Evolutionary conservation across 371 early-diverging fungal species (phyloP).

Genomic region (Apophysomyces ossiformis): DNA sequence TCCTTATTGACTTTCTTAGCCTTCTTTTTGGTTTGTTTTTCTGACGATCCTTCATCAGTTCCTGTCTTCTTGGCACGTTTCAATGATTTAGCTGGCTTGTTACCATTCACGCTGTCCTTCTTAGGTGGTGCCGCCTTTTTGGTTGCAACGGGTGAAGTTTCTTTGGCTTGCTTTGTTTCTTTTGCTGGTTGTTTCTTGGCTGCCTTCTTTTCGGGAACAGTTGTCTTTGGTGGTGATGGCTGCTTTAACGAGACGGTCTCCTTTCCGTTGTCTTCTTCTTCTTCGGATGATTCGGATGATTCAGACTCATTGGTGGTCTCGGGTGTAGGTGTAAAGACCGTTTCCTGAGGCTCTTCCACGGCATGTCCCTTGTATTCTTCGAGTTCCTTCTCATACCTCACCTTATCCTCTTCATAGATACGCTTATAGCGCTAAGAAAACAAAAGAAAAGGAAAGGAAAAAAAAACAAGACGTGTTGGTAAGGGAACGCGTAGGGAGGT

Average conservation of each 20-base stretch:
- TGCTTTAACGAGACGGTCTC: neutral
- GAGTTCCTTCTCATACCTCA: conserved; percentile 14
- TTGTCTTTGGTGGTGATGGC: no score
- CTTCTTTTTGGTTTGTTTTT: conserved; percentile 1
- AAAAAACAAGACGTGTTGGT: neutral
- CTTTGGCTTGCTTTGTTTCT: neutral
- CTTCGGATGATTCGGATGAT: neutral
- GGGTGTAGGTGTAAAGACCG: conserved; percentile 8
- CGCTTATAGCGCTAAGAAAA: neutral
- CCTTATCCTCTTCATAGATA: conserved; percentile 14
- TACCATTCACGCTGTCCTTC: neutral
- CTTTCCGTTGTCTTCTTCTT: neutral
- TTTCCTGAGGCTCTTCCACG: neutral
- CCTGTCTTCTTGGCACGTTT: neutral
- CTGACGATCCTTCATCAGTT: conserved; percentile 5
- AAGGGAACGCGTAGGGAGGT: neutral
- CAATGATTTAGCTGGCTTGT: neutral
- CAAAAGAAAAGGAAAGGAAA: no score
- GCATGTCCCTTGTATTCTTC: conserved; percentile 9
- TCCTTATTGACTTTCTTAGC: conserved; percentile 3
- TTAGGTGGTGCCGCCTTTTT: conserved; percentile 2
- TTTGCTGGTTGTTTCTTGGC: no score
- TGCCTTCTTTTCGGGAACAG: no score
- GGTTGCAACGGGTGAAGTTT: neutral
- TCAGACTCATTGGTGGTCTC: neutral